A percentile compares a stretch with the other conserved stretches of the same genome.
Evolutionary conservation across 2,329 filamentous ascomycete species (phyloP).

Genomic region (Daldinia sp.): DNA sequence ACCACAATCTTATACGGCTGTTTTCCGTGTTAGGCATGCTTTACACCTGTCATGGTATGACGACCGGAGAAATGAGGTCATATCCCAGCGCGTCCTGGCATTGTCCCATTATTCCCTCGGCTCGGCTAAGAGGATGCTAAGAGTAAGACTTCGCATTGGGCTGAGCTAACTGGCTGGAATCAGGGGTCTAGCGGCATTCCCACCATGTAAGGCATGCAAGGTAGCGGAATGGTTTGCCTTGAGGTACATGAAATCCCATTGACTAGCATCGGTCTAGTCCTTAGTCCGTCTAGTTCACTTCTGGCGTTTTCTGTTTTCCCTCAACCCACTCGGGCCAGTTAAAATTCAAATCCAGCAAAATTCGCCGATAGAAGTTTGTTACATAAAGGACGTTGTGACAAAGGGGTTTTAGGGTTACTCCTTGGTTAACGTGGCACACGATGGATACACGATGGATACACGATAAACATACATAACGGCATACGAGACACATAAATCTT

Average conservation of each 20-base stretch:
- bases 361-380: neutral
- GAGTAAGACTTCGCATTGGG: constrained; percentile 17
- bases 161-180: constrained; percentile 24
- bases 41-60: constrained; percentile 25
- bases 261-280: constrained; percentile 3
- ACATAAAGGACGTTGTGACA: neutral
- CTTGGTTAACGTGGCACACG: neutral
- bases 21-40: constrained; percentile 27
- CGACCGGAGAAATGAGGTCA: constrained; percentile 30
- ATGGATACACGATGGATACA: neutral
- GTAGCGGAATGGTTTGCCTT: constrained; percentile 22
- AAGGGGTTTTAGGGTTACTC: neutral
- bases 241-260: neutral
- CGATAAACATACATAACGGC: too few species aligned
- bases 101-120: constrained; percentile 22
- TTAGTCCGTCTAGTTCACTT: neutral
- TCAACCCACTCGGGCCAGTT: neutral
- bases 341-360: neutral
- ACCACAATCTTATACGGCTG: neutral
- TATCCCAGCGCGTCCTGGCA: constrained; percentile 6
- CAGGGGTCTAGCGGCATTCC: constrained; percentile 25
- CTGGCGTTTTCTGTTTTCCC: too few species aligned
- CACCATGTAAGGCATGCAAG: constrained; percentile 19
- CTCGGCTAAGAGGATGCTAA: constrained; percentile 27
- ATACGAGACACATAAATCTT: too few species aligned